These are phyloP conservation scores for Platanthera guangdongensis DNA, from an alignment of 106 monocot genomes.

Conservation along the genomic window DNA sequence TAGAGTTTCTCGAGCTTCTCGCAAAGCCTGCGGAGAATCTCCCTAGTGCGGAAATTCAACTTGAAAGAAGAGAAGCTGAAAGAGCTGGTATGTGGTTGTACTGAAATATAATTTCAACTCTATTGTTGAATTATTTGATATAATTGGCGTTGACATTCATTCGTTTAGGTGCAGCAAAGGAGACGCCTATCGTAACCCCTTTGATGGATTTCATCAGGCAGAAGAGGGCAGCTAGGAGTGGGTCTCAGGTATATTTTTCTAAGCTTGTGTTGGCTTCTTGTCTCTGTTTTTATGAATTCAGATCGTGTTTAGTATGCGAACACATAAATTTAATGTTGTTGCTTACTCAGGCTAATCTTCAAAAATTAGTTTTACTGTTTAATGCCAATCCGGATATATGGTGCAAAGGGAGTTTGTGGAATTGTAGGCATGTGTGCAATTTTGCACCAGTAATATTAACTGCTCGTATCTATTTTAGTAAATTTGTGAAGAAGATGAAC, in stretches of 20 bases:
- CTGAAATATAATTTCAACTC: neutral
- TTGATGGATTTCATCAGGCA: constrained; percentile 89
- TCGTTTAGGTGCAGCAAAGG: constrained; percentile 48
- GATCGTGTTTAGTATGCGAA: neutral
- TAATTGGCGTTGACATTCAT: neutral
- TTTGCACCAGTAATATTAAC: neutral
- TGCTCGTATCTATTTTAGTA: neutral
- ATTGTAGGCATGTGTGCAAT: neutral
- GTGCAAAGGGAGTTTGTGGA: neutral
- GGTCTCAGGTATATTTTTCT: constrained; percentile 45
- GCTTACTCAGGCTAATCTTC: neutral
- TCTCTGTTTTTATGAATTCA: neutral
- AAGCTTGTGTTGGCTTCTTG: neutral
- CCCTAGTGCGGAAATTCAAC: constrained; percentile 89
- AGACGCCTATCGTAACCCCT: constrained; percentile 64
- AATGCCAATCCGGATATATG: neutral
- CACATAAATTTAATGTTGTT: neutral
- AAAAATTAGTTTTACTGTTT: neutral
- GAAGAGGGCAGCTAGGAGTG: constrained; percentile 80
- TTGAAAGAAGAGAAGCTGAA: constrained; percentile 88
- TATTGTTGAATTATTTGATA: neutral
- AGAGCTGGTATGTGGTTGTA: constrained; percentile 44
- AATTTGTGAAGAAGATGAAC: neutral
- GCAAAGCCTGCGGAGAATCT: constrained; percentile 72
- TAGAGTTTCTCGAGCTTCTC: constrained; percentile 64